Conservation (phyloP, 139 green algal species). For the Coelastrella sp. region DNA sequence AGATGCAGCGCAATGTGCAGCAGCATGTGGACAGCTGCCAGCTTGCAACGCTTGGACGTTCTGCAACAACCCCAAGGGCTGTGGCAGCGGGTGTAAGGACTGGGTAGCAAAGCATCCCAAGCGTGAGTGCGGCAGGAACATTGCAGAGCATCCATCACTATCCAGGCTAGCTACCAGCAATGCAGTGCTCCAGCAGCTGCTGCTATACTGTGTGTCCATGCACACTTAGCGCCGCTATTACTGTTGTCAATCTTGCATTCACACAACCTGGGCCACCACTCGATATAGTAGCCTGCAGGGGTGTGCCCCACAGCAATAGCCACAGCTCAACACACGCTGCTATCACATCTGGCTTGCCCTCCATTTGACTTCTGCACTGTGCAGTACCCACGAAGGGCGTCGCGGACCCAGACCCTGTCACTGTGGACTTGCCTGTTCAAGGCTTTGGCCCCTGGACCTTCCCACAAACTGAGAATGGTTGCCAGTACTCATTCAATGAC, state of each 20-base stretch:
- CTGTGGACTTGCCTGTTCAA: conserved; percentile 3
- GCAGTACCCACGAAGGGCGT: conserved; percentile 7
- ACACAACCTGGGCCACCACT: too few relatives aligned
- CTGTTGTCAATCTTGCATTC: too few relatives aligned
- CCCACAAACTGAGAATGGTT: conserved; percentile 29
- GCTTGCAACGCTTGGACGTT: conserved; percentile 41
- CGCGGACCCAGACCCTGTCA: neutral
- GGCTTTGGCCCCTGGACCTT: conserved; percentile 38
- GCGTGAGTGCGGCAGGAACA: neutral
- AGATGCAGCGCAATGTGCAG: conserved; percentile 17
- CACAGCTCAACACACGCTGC: too few relatives aligned
- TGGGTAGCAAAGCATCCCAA: conserved; percentile 34
- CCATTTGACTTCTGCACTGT: neutral
- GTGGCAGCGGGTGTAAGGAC: conserved; percentile 7
- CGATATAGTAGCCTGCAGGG: too few relatives aligned
- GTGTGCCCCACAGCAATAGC: too few relatives aligned
- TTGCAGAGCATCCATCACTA: too few relatives aligned
- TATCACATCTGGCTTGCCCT: too few relatives aligned
- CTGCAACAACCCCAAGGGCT: neutral
- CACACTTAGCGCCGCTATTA: too few relatives aligned
- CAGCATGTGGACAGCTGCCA: conserved; percentile 20
- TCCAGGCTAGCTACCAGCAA: neutral
- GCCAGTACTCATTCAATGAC: conserved; percentile 33
- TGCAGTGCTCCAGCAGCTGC: too few relatives aligned
- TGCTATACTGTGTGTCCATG: too few relatives aligned